phyloP scores from a whole-genome alignment of 2,329 filamentous ascomycete genomes.

The Ceratocystis lukuohia region DNA sequence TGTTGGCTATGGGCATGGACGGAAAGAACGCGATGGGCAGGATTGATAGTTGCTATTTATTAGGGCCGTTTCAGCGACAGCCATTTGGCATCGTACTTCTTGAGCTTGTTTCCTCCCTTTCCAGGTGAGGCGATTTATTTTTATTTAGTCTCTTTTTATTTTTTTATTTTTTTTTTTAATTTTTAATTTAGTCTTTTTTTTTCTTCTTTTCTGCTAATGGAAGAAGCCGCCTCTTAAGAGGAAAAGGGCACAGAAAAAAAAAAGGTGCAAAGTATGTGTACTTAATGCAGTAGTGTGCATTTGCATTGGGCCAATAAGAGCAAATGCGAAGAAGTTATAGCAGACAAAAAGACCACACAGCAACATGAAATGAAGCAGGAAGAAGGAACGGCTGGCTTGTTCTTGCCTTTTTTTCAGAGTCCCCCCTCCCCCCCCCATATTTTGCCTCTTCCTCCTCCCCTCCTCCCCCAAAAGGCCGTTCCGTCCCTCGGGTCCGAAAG shows the following conservation, averaged over 20 bases:
- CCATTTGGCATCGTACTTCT: not conserved
- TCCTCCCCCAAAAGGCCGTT: not conserved
- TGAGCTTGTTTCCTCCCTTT: not conserved
- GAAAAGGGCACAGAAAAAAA: too few relatives aligned
- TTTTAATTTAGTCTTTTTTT: too few relatives aligned
- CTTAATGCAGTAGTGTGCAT: too few relatives aligned
- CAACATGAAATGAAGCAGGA: not conserved
- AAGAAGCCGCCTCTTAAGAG: not conserved
- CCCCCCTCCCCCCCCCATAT: not conserved
- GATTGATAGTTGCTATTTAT: not conserved
- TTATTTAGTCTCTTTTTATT: not conserved
- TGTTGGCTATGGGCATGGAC: not conserved
- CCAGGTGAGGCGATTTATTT: not conserved
- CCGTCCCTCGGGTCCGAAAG: not conserved
- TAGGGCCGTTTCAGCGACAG: not conserved
- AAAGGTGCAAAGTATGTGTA: not conserved
- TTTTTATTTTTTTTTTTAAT: too few relatives aligned
- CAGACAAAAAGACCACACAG: not conserved
- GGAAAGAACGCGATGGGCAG: not conserved
- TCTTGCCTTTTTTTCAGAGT: not conserved
- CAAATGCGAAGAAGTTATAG: not conserved
- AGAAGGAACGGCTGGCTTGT: not conserved
- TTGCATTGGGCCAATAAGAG: not conserved
- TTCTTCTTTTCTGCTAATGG: not conserved
- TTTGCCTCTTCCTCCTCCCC: not conserved